Base-by-base conservation (phyloP, 106 monocot species). In the Platanthera guangdongensis region DNA sequence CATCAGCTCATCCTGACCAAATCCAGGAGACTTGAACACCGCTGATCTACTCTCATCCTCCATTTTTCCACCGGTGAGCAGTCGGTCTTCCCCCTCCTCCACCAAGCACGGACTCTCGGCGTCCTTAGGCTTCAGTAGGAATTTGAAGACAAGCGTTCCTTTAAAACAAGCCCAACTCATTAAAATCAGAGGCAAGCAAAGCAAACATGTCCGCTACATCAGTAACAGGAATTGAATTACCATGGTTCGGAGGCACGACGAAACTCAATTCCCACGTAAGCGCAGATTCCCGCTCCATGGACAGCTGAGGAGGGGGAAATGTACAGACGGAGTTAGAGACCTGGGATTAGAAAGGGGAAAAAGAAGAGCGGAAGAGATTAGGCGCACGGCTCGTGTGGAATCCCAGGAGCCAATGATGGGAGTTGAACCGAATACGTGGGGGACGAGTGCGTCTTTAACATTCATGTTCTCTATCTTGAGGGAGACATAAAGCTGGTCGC, bases 121-220 rank as follows among this genome's bases (percentile, higher is more conserved):
- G 54, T 88, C 57, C 83, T 81, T 95, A 22, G 87, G 87, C 83
- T 92, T 95, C 68, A 95, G 22, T 45, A 95, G 30, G 75, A 95
- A 95, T 63, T 95, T 95, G 86, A 95, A 92, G 22, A 89, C 92
- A 82, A 95, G 75, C 11, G 86, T 86, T 69, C 91, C 94, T 94
- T 47, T 50, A 54, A 45, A 5, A 19, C 64, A 81, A 78, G 57
- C 30, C 18, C 4, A 79, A 13, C 14, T 12, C 74, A 32, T 48
- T 70, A 72, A 76, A 52, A 21, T 55, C 2, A 60, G 30, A 52
- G 19, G 12, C 39, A 8, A 18, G 4, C 46, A 39, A 8, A 18
- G 4, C 46, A 39, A 54, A 62, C 28, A 22, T 16, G 3, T 19
- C 19, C 2, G 16, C 28, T 5, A 4, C 28, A 57, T 25, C 21